Evolutionary conservation across 176 grass and related monocot genomes (phyloP), one percentile per base, ranked within the genome.

Genomic region (Stipa capillata): DNA sequence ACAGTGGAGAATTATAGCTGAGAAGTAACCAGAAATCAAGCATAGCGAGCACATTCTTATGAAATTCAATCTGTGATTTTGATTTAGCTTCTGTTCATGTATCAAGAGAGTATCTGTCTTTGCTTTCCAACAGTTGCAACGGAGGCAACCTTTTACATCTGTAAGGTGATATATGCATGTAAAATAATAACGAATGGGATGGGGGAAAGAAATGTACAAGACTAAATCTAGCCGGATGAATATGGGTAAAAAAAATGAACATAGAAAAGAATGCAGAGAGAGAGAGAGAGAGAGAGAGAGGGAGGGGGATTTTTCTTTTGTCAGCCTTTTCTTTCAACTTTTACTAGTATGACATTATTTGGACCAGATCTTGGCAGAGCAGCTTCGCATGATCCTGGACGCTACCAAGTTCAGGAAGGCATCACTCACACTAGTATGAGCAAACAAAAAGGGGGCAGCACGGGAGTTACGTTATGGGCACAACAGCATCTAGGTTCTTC

Each of bases 361-460:
- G 68, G 74, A 81, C 67, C 84, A 73, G 70, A 49, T 76, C 74
- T 89, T 80, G 65, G 84, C 74, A 87, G 84, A 84, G 77, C 85
- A 90, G 80, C 80, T 90, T 89, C 83, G 61, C 89, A 40, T 88
- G 88, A 90, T 80, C 82, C 72, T 82, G 86, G 76, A 47, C 21
- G 52, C 88, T 91, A 43, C 79, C 79, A 87, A 85, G 85, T 86
- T 91, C 88, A 94, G 84, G 84, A 78, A 89, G 85, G 83, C 82
- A 79, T 80, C 48, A 57, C 43, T 69, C 84, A 73, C 69, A 79
- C 66, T 84, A 87, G 70, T 31, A 55, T 56, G 76, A 20, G 63
- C 76, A 65, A 70, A 70, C 54, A 88, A 89, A 79, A 81, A 29
- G 56, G 52, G 10, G 62, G 81, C 60, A 35, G 51, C 74, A 48